Percentiles rank a stretch among this genome's conserved stretches.
These are phyloP conservation scores for Lactifluus pinguis DNA, from an alignment of 768 basidiomycete species.

Conservation along the genomic window DNA sequence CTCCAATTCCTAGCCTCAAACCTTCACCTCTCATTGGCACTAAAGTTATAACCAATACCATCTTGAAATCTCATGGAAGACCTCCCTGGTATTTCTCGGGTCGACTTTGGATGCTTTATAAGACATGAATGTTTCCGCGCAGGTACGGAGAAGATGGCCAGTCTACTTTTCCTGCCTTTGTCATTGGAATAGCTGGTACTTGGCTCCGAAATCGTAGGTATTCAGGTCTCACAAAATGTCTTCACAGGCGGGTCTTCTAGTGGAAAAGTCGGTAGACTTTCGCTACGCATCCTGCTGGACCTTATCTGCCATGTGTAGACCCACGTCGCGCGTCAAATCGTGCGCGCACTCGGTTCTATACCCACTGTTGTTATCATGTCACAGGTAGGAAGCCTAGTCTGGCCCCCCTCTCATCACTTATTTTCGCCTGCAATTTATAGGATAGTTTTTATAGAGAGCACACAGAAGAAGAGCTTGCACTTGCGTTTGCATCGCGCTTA, in stretches of 20 bases:
- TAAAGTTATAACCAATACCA: conserved; percentile 54
- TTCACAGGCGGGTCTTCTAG: conserved; percentile 66
- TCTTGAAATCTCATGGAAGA: conserved; percentile 76
- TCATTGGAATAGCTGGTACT: conserved; percentile 73
- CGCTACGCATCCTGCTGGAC: not conserved
- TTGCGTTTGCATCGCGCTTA: conserved; percentile 73
- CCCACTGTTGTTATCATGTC: conserved; percentile 88
- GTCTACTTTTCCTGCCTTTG: conserved; percentile 66
- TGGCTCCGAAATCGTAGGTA: not conserved
- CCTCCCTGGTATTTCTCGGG: conserved; percentile 60
- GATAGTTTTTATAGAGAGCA: conserved; percentile 92
- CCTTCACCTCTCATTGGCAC: conserved; percentile 3
- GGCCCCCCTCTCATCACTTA: not conserved
- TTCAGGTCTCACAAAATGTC: not conserved
- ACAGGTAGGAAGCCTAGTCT: conserved; percentile 40
- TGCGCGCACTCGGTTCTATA: conserved; percentile 70
- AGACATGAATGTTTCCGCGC: conserved; percentile 8
- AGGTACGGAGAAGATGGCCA: conserved; percentile 78
- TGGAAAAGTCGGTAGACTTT: conserved; percentile 51
- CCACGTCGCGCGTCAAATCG: conserved; percentile 77
- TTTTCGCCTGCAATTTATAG: conserved; percentile 30
- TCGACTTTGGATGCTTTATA: conserved; percentile 2
- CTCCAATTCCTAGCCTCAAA: conserved; percentile 6
- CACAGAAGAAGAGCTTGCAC: conserved; percentile 63
- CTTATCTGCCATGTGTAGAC: conserved; percentile 39